Conservation (phyloP, 192 early-diverging fungal species). For the Allomyces javanicus region DNA sequence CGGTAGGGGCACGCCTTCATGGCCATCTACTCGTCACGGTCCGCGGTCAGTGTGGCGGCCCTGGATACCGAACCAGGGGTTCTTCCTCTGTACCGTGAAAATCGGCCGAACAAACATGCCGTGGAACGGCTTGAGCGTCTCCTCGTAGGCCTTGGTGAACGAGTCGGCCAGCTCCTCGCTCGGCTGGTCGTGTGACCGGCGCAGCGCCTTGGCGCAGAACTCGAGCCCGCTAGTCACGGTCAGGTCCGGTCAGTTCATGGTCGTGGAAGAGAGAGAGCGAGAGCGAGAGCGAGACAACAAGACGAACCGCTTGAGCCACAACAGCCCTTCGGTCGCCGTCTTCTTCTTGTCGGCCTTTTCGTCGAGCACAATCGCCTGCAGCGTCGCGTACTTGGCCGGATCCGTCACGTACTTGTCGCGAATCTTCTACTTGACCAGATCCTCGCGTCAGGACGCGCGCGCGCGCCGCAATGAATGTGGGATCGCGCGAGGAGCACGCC, state of each 20-base stretch:
- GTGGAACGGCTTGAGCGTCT: slow-evolving; percentile 49
- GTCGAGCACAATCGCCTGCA: slow-evolving; percentile 55
- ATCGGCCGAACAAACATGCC: slow-evolving; percentile 42
- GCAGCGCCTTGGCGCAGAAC: slow-evolving; percentile 49
- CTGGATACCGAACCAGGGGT: neutral
- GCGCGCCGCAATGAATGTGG: neutral
- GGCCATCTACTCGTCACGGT: slow-evolving; percentile 28
- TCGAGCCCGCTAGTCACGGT: slow-evolving; percentile 39
- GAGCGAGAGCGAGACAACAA: too few species aligned
- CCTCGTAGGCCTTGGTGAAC: slow-evolving; percentile 51
- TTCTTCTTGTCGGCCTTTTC: slow-evolving; percentile 65
- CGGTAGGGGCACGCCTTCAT: slow-evolving; percentile 88
- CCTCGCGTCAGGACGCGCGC: neutral
- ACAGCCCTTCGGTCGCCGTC: slow-evolving; percentile 69
- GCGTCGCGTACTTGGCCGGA: slow-evolving; percentile 47
- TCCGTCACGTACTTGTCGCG: slow-evolving; percentile 45
- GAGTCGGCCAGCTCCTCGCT: slow-evolving; percentile 44
- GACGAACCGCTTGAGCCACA: slow-evolving; percentile 75
- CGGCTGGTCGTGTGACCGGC: slow-evolving; percentile 29
- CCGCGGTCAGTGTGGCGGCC: neutral
- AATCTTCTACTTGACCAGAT: slow-evolving; percentile 43
- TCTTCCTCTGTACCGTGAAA: slow-evolving; percentile 24
- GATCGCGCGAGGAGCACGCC: slow-evolving; percentile 5
- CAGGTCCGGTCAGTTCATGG: neutral
- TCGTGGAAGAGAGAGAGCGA: neutral